phyloP scores from a whole-genome alignment of 108 stramenopile genomes.

The Cylindrotheca closterium region DNA sequence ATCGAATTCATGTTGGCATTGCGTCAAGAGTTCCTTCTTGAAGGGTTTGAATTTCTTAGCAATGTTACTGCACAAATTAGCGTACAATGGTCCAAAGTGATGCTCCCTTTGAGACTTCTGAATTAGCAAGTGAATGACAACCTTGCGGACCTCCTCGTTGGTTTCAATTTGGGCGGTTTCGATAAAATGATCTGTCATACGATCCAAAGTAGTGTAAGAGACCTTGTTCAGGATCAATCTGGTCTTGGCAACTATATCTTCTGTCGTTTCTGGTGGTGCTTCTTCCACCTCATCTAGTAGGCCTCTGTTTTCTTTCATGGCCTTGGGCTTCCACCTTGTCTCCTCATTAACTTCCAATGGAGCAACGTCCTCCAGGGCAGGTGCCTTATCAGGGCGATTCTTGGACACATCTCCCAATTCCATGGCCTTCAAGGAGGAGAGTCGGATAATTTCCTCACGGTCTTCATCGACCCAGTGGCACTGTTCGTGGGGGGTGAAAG shows the following conservation, averaged over 20 bases:
- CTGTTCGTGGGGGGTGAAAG: conserved; percentile 28
- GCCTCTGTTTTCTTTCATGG: conserved; percentile 13
- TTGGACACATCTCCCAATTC: conserved; percentile 49
- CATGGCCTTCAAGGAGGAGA: conserved; percentile 33
- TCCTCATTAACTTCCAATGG: conserved; percentile 82
- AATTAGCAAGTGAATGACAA: conserved; percentile 75
- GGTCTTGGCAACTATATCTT: conserved; percentile 61
- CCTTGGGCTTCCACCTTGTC: conserved; percentile 70
- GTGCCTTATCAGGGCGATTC: conserved; percentile 59
- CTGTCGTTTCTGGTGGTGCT: conserved; percentile 34
- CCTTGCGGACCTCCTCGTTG: conserved; percentile 52
- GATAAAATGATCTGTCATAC: conserved; percentile 64
- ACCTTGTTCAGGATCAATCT: conserved; percentile 90
- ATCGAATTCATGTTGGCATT: conserved; percentile 86
- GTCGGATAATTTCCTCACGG: conserved; percentile 23
- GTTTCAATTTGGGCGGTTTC: conserved; percentile 35
- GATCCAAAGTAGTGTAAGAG: conserved; percentile 85
- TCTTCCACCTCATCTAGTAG: conserved; percentile 15
- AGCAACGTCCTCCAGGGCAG: conserved; percentile 72
- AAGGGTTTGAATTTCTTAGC: conserved; percentile 70
- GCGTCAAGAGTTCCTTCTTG: conserved; percentile 66
- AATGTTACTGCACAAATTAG: conserved; percentile 76
- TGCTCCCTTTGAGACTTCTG: conserved; percentile 87
- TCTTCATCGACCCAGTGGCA: conserved; percentile 48
- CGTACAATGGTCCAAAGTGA: conserved; percentile 90